Conservation (phyloP, 306 rosid genomes). For the Clitoria ternatea region DNA sequence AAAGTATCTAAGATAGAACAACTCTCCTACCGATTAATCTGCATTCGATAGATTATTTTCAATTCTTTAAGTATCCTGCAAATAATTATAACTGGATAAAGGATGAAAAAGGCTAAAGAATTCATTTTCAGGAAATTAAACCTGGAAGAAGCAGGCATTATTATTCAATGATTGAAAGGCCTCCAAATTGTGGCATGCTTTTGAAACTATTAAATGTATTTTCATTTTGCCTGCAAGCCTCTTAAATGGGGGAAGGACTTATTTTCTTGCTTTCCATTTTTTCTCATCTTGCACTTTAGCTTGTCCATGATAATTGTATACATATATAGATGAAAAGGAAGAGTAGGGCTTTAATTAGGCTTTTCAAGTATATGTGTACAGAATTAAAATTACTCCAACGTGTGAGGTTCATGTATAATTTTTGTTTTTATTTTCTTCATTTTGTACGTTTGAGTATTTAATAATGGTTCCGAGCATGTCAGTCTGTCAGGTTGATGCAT, state of each 20-base stretch:
- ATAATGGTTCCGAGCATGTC: slow-evolving; percentile 8
- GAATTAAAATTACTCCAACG: not conserved
- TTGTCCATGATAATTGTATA: not conserved
- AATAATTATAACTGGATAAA: not conserved
- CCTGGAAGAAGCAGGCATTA: not conserved
- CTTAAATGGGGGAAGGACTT: slow-evolving; percentile 1
- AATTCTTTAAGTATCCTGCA: too few relatives aligned
- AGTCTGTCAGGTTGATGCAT: slow-evolving; percentile 18
- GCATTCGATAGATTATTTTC: too few relatives aligned
- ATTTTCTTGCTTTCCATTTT: not conserved
- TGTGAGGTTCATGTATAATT: slow-evolving; percentile 2
- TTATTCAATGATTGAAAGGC: slow-evolving; percentile 11
- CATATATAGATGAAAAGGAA: not conserved
- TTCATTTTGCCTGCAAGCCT: slow-evolving; percentile 8
- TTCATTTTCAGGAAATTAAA: not conserved
- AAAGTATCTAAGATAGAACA: too few relatives aligned
- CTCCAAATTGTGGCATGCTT: slow-evolving; percentile 6
- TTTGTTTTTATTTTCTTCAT: not conserved
- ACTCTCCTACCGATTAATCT: too few relatives aligned
- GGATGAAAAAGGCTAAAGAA: not conserved
- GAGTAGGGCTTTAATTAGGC: not conserved
- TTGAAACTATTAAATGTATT: not conserved
- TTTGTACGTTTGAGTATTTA: not conserved
- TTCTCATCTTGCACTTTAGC: not conserved
- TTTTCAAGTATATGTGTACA: not conserved